Conservation (phyloP, 2,329 filamentous ascomycete species). For the Myriangium duriaei region DNA sequence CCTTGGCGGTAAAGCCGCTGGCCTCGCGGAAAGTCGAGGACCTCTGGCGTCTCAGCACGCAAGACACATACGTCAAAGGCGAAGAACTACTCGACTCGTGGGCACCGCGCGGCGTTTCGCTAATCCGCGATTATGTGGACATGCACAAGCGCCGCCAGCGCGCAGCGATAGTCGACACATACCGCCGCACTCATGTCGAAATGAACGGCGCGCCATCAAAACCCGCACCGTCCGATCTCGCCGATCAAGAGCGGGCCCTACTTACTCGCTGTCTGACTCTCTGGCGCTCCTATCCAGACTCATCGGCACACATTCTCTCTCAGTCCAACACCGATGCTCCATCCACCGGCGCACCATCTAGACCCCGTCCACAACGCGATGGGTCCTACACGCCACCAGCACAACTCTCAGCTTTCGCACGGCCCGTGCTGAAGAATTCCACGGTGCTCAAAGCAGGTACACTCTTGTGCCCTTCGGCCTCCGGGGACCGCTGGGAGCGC, state of each 20-base stretch:
- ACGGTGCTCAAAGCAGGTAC: slow-evolving; percentile 71
- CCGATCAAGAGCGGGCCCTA: slow-evolving; percentile 27
- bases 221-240: slow-evolving; percentile 15
- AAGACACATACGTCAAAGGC: slow-evolving; percentile 90
- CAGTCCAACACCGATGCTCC: slow-evolving; percentile 53
- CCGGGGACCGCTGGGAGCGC: slow-evolving; percentile 73
- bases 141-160: slow-evolving; percentile 62
- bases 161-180: slow-evolving; percentile 66
- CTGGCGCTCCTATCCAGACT: slow-evolving; percentile 42
- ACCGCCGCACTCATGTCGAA: slow-evolving; percentile 47
- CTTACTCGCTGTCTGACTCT: slow-evolving; percentile 47
- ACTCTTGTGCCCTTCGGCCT: slow-evolving; percentile 65
- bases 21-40: slow-evolving; percentile 87
- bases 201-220: slow-evolving; percentile 11
- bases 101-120: slow-evolving; percentile 77
- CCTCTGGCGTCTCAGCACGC: slow-evolving; percentile 91
- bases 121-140: slow-evolving; percentile 77
- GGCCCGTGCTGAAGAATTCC: slow-evolving; percentile 64
- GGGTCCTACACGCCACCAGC: slow-evolving; percentile 32
- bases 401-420: slow-evolving; percentile 63
- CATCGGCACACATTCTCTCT: slow-evolving; percentile 34
- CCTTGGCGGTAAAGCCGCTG: slow-evolving; percentile 70
- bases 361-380: slow-evolving; percentile 19
- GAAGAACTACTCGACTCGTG: slow-evolving; percentile 77
- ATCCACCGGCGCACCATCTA: slow-evolving; percentile 42